Evolutionary conservation across 495 filamentous ascomycete species (phyloP).

Genomic region (Hypoxylon fuscum): DNA sequence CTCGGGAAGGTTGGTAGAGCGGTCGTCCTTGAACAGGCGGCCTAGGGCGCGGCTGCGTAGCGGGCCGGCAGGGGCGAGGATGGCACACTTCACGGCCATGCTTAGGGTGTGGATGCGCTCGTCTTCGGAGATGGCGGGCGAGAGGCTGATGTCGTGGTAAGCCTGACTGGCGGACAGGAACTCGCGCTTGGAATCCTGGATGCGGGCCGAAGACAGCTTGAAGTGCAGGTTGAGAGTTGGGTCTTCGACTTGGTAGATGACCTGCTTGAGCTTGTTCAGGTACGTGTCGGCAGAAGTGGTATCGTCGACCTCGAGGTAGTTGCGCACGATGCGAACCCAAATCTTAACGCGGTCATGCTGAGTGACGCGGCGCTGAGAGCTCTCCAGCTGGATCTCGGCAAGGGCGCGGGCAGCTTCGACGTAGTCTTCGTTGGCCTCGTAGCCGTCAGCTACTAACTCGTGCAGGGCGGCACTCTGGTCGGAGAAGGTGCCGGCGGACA

Average conservation of each 20-base stretch:
- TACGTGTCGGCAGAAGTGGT: constrained; percentile 83
- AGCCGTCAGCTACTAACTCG: constrained; percentile 81
- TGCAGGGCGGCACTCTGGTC: constrained; percentile 88
- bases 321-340: constrained; percentile 93
- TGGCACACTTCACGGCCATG: constrained; percentile 93
- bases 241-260: constrained; percentile 81
- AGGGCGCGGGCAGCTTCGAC: constrained; percentile 77
- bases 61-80: constrained; percentile 91
- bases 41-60: constrained; percentile 79
- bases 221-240: constrained; percentile 80
- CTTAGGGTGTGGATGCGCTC: constrained; percentile 82
- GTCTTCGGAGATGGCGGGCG: constrained; percentile 78
- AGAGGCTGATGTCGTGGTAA: constrained; percentile 86
- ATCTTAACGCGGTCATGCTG: constrained; percentile 79
- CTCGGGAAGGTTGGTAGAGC: constrained; percentile 77
- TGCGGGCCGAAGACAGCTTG: constrained; percentile 88
- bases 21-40: constrained; percentile 93
- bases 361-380: constrained; percentile 81
- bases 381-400: constrained; percentile 85
- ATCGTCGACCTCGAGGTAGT: constrained; percentile 95
- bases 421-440: constrained; percentile 85
- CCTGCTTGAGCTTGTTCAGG: constrained; percentile 90
- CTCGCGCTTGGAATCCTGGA: constrained; percentile 86
- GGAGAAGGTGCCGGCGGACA: constrained; percentile 66
- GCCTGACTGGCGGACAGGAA: constrained; percentile 90